These are phyloP conservation scores for Talaromyces piceae DNA, from an alignment of 2,329 filamentous ascomycete genomes.

Conservation along the genomic window DNA sequence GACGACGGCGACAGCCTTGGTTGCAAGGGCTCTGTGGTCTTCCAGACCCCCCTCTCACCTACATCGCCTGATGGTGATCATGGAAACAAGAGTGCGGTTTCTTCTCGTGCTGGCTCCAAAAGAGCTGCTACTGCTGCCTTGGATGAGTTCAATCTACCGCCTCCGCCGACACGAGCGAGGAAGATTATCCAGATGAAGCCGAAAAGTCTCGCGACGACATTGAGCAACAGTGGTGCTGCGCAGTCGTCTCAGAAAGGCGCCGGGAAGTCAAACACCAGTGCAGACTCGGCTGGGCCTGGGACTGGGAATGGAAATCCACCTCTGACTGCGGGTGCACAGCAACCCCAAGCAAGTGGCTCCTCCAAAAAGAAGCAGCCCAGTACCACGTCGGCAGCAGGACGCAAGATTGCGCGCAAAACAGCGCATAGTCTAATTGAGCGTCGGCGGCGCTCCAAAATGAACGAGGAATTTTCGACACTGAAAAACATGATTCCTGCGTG, in stretches of 20 bases:
- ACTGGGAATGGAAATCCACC: neutral
- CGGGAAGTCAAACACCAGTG: neutral
- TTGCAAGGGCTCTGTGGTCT: conserved; percentile 18
- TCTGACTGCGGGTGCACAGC: neutral
- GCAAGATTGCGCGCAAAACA: conserved; percentile 92
- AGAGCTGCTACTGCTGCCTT: conserved; percentile 22
- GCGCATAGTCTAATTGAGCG: conserved; percentile 94
- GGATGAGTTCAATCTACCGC: conserved; percentile 67
- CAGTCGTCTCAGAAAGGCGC: conserved; percentile 4
- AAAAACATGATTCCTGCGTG: conserved; percentile 96
- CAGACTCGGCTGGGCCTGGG: neutral
- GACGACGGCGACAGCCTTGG: conserved; percentile 3
- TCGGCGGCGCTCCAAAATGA: conserved; percentile 89
- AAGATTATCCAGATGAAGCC: conserved; percentile 99
- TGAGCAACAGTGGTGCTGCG: conserved; percentile 22
- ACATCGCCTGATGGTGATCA: conserved; percentile 25
- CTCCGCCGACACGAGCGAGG: conserved; percentile 81
- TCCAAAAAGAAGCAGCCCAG: conserved; percentile 73
- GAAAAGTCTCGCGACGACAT: conserved; percentile 37
- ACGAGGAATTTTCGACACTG: conserved; percentile 89
- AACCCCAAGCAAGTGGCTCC: conserved; percentile 22
- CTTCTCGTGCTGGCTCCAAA: conserved; percentile 30
- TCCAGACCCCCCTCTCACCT: conserved; percentile 27
- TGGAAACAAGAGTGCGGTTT: conserved; percentile 18
- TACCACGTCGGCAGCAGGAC: conserved; percentile 73